Base-by-base conservation (phyloP, 768 basidiomycete species). In the Tricholoma saponaceum region DNA sequence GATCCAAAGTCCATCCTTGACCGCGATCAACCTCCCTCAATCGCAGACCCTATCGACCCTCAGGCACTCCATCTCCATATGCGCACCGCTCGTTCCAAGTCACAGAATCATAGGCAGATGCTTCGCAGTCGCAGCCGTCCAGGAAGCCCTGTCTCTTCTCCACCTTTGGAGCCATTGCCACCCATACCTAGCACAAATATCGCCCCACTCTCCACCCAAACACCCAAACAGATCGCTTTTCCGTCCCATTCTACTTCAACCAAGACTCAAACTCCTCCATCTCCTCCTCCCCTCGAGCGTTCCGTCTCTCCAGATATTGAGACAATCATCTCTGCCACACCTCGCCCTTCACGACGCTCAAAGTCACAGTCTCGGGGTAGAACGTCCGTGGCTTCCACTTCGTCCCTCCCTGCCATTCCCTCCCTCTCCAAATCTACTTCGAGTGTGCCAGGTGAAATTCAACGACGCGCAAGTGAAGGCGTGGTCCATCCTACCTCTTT, bases 41-140 rank as follows among this genome's bases (percentile, higher is more conserved):
- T n/a, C n/a, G 69, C 69, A 2, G 70, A 73, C 52, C 70, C 68
- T 8, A 69, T 73, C 22, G 72, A 73, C 55, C 72, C 72, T n/a
- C 52, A 63, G 28, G 55, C 61, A 12, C 57, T 62, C 55, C 68
- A 67, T 23, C 54, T 61, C 22, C 62, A 60, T 16, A 62, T 65
- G 22, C 61, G 66, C 20, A 57, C 65, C 1, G 23, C 58, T 12
- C 59, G 67, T 10, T 67, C 68, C 18, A 56, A 66, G n/a, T 70
- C 67, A 46, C 64, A 63, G 20, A 66, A 63, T 8, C 61, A 72
- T 49, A 66, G 66, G 30, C 63, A 62, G 47, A 57, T 52, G 28
- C 58, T 64, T 7, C 28, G 55, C 54, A 28, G 60, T 59, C 26
- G 46, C 60, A 49, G 33, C 33, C 33, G 25, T 13, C 51, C 39